Percentiles rank a stretch among this genome's conserved stretches.
Conservation (phyloP, 345 rosid genomes). For the Nasturtium officinale region DNA sequence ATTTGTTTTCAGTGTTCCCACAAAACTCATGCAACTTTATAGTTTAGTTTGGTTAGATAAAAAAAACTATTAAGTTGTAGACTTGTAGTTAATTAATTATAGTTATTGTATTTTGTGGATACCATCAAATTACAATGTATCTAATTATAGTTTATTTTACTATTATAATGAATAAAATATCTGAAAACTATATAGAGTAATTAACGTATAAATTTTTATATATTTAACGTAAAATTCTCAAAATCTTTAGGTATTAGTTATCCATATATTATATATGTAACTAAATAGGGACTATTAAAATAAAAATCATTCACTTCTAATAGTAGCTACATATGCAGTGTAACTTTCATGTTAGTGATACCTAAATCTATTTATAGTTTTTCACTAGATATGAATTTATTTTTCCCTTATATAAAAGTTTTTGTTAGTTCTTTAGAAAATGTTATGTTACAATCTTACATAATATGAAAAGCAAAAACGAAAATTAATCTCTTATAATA, state of each 20-base stretch:
- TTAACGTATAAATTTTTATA: background rate
- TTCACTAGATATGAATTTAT: background rate
- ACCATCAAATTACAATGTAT: background rate
- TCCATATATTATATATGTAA: background rate
- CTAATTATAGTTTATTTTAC: background rate
- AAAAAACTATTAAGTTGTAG: no score
- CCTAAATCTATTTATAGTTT: background rate
- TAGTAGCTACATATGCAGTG: background rate
- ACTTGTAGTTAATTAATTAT: no score
- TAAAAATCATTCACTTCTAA: background rate
- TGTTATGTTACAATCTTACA: background rate
- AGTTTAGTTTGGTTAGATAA: background rate
- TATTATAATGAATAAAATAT: no score
- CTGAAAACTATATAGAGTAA: background rate
- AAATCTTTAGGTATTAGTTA: background rate
- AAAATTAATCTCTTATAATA: background rate
- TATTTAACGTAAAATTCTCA: background rate
- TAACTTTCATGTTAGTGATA: background rate
- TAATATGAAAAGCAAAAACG: background rate
- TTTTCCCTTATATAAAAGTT: no score
- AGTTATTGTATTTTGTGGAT: background rate
- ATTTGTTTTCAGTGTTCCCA: background rate
- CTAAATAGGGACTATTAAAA: no score
- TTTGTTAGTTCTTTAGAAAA: no score
- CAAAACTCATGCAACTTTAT: background rate